These are phyloP conservation scores for Pythium rhizo-oryzae DNA, from an alignment of 352 stramenopile species.

Conservation along the genomic window DNA sequence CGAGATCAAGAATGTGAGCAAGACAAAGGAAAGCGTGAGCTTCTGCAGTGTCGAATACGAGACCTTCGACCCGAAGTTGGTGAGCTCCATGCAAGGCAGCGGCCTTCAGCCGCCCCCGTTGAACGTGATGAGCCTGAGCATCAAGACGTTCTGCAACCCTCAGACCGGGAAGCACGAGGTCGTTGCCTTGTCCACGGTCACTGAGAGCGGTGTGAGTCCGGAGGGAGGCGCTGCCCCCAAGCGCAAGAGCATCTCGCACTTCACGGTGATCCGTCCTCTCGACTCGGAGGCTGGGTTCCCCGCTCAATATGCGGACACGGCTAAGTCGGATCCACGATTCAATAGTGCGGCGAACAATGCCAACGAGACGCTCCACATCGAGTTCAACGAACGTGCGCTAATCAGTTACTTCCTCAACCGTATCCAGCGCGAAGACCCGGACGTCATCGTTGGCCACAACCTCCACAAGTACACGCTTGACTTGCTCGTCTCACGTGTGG, in stretches of 20 bases:
- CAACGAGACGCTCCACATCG: constrained; percentile 62
- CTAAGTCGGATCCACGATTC: constrained; percentile 65
- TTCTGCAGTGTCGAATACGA: constrained; percentile 96
- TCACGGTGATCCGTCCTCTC: constrained; percentile 80
- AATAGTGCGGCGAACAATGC: constrained; percentile 49
- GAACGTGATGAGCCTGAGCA: constrained; percentile 95
- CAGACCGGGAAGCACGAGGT: constrained; percentile 97
- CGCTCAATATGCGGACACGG: constrained; percentile 50
- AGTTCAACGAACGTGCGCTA: constrained; percentile 85
- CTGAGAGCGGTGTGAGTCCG: constrained; percentile 70
- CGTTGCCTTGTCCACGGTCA: constrained; percentile 82
- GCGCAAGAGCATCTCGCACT: constrained; percentile 59
- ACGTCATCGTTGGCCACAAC: constrained; percentile 99
- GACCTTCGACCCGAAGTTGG: constrained; percentile 91
- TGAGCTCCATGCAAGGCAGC: constrained; percentile 76
- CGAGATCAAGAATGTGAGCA: constrained; percentile 89
- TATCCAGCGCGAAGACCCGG: constrained; percentile 96
- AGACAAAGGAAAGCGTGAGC: constrained; percentile 65
- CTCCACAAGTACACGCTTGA: constrained; percentile 98
- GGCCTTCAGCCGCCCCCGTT: constrained; percentile 89
- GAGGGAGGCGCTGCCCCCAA: constrained; percentile 49
- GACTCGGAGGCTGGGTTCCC: constrained; percentile 70
- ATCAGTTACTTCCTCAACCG: constrained; percentile 89
- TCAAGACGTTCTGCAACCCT: constrained; percentile 98
- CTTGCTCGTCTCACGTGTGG: constrained; percentile 95